phyloP scores from a whole-genome alignment of 768 basidiomycete genomes.

The Pleurotus ostreatus region DNA sequence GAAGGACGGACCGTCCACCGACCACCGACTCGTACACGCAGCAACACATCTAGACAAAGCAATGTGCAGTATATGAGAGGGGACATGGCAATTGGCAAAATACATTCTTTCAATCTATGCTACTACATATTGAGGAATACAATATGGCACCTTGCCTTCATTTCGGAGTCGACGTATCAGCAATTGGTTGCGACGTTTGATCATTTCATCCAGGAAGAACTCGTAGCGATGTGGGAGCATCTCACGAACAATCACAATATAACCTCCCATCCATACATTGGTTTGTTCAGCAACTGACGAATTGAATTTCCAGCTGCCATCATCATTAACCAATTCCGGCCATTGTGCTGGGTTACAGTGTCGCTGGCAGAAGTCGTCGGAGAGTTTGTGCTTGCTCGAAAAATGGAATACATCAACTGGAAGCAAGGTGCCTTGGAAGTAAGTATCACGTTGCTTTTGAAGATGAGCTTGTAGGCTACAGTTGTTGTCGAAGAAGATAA shows the following conservation, averaged over 20 bases:
- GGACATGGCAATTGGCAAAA: too few relatives aligned
- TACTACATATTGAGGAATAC: neutral
- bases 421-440: slow-evolving; percentile 13
- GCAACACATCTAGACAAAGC: too few relatives aligned
- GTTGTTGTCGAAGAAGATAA: slow-evolving; percentile 28
- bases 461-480: slow-evolving; percentile 16
- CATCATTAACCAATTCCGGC: slow-evolving; percentile 13
- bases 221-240: slow-evolving; percentile 28
- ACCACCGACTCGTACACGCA: too few relatives aligned
- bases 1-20: too few relatives aligned
- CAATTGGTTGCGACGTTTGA: slow-evolving; percentile 19
- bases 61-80: too few relatives aligned
- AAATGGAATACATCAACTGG: slow-evolving; percentile 23
- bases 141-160: neutral
- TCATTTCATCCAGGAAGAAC: slow-evolving; percentile 36
- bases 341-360: slow-evolving; percentile 19
- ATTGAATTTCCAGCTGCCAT: slow-evolving; percentile 29
- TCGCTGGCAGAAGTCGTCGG: slow-evolving; percentile 14
- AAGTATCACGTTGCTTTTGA: slow-evolving; percentile 9
- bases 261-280: slow-evolving; percentile 30
- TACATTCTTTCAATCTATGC: too few relatives aligned
- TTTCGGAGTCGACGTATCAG: neutral
- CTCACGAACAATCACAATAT: slow-evolving; percentile 26
- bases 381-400: slow-evolving; percentile 16
- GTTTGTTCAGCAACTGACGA: slow-evolving; percentile 30